Evolutionary conservation across 2,329 filamentous ascomycete genomes (phyloP), one percentile per base, ranked within the genome.

Genomic region (Coniochaeta prunicola): DNA sequence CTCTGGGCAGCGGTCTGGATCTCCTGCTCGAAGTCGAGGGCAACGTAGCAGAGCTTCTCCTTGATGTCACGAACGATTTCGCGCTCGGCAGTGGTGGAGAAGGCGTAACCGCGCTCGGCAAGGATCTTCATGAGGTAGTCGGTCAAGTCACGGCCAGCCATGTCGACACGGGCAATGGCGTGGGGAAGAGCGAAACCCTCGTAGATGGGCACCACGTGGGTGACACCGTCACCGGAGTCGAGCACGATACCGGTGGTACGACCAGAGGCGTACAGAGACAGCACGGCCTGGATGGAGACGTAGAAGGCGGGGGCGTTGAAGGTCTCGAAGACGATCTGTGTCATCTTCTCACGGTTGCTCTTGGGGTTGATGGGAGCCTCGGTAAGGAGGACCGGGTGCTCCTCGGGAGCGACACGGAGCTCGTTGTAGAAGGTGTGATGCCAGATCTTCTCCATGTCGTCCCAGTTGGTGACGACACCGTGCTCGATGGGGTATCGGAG

Each of bases 401-500:
- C 94, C 87, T 99, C 94, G 72, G 94, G 94, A 72, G 94, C 94
- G 67, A 99, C 94, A 93, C 94, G 93, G 76, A 99, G 87, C 86
- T 99, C 94, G 84, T 99, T 99, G 91, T 97, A 99, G 87, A 99
- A 99, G 76, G 94, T 97, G 91, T 99, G 94, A 81, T 99, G 94
- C 94, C 94, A 99, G 73, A 99, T 97, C 89, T 97, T 97, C 86
- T 97, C 94, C 94, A 97, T 97, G 80, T 97, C 94, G 79, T 99
- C 94, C 94, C 94, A 99, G 91, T 97, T 97, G 83, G 94, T 99
- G 77, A 99, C 94, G 73, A 99, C 94, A 94, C 94, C 94, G 88
- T 99, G 94, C 87, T 99, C 94, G 78, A 99, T 99, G 76, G 94
- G 94, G 83, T 99, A 99, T 85, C 94, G 89, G 77, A 99, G 87